Conservation (phyloP, 2,329 filamentous ascomycete species). For the Fusarium falciforme region DNA sequence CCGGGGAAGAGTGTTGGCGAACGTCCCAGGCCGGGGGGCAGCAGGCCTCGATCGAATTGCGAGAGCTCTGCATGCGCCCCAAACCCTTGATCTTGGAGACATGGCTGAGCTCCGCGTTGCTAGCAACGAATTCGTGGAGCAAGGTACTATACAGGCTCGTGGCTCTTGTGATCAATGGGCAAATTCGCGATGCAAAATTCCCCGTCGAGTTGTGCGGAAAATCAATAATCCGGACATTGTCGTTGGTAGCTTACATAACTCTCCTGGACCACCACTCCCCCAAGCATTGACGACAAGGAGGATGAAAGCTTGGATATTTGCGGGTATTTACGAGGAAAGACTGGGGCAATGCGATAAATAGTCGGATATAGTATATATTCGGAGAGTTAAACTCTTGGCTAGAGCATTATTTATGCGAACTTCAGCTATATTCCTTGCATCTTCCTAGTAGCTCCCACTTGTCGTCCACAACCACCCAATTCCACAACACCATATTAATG, state of each 20-base stretch:
- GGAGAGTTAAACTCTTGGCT: not conserved
- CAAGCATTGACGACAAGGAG: not conserved
- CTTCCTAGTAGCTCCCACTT: not conserved
- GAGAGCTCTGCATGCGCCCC: conserved; percentile 50
- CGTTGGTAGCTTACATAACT: conserved; percentile 35
- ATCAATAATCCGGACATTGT: conserved; percentile 31
- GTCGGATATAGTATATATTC: not conserved
- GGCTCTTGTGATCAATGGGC: conserved; percentile 38
- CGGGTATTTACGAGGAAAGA: not conserved
- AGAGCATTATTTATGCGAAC: not conserved
- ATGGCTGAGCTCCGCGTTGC: conserved; percentile 47
- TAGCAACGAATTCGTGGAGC: conserved; percentile 41
- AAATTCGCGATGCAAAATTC: conserved; percentile 44
- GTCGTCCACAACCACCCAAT: not conserved
- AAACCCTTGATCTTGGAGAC: conserved; percentile 49
- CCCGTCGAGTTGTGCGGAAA: conserved; percentile 31
- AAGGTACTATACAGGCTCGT: conserved; percentile 35
- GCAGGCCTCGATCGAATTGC: conserved; percentile 45
- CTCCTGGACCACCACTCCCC: not conserved
- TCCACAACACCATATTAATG: not conserved
- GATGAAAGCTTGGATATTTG: not conserved
- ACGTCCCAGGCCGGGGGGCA: conserved; percentile 37
- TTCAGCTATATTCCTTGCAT: not conserved
- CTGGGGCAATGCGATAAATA: not conserved
- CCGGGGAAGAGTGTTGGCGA: conserved; percentile 36